These are phyloP conservation scores for Thalassiosira ordinaria DNA, from an alignment of 352 stramenopile genomes.

Conservation along the genomic window DNA sequence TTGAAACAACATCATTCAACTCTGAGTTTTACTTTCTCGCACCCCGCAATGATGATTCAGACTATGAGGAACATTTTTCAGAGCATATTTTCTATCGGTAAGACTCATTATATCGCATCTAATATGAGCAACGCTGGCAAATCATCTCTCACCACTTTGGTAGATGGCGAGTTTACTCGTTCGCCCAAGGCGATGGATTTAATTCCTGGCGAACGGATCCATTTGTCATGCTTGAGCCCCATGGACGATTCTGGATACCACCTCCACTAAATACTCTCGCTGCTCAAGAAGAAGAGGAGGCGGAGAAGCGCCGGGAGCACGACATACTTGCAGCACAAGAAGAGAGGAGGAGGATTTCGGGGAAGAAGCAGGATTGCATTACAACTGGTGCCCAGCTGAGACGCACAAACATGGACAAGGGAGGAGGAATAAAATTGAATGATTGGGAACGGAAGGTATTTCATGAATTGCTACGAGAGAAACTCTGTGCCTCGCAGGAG, in stretches of 20 bases:
- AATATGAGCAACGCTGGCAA: too few species aligned
- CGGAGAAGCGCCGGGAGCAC: conserved; percentile 41
- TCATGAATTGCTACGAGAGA: conserved; percentile 55
- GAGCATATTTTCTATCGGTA: conserved; percentile 76
- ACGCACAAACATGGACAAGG: conserved; percentile 42
- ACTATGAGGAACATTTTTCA: conserved; percentile 33
- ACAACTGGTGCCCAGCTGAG: conserved; percentile 69
- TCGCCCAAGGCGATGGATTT: conserved; percentile 69
- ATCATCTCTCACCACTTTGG: too few species aligned
- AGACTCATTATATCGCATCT: too few species aligned
- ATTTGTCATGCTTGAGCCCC: conserved; percentile 66
- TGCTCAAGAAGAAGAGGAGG: conserved; percentile 51
- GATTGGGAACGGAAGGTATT: conserved; percentile 58
- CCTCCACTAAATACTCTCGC: conserved; percentile 53
- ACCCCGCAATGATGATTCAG: conserved; percentile 2
- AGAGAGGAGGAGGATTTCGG: conserved; percentile 35
- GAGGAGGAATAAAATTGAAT: conserved; percentile 51
- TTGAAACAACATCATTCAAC: conserved; percentile 54
- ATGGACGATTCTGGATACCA: conserved; percentile 71
- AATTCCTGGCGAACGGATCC: conserved; percentile 67
- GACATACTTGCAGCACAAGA: conserved; percentile 35
- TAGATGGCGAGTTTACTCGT: conserved; percentile 79
- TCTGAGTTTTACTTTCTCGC: conserved; percentile 56
- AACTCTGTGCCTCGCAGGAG: conserved; percentile 65
- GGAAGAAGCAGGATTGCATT: conserved; percentile 33